Evolutionary conservation across 164 flowering plant species (phyloP).

Genomic region (Aristolochia contorta): DNA sequence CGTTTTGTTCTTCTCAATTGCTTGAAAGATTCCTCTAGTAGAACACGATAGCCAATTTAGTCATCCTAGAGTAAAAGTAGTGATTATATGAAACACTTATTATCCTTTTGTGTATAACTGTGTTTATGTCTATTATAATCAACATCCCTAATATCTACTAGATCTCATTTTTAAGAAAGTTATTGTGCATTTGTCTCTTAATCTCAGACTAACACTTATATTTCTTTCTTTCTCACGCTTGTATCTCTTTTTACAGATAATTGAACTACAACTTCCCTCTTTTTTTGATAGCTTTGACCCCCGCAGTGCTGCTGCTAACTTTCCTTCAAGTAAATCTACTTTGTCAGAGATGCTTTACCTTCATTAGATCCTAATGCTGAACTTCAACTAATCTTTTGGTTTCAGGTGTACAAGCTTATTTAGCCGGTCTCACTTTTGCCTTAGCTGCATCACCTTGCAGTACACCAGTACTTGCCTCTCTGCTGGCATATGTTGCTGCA

Average conservation of each 20-base stretch:
- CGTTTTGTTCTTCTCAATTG: too few species aligned
- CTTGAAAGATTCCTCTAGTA: too few species aligned
- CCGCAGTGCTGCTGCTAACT: conserved; percentile 85
- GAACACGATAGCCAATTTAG: too few species aligned
- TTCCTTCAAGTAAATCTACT: conserved; percentile 72
- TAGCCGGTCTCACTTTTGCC: conserved; percentile 97
- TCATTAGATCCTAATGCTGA: neutral
- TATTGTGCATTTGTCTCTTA: too few species aligned
- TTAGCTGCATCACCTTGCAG: conserved; percentile 98
- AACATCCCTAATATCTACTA: neutral
- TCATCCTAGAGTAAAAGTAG: too few species aligned
- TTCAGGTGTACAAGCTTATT: conserved; percentile 90
- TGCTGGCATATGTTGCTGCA: conserved; percentile 86
- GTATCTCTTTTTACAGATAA: conserved; percentile 35
- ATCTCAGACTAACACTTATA: too few species aligned
- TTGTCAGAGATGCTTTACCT: neutral
- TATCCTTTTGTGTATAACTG: neutral
- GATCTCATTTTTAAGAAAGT: neutral
- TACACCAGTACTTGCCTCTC: conserved; percentile 83
- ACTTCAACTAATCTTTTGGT: neutral
- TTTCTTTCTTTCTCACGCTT: conserved; percentile 1
- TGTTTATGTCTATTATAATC: neutral
- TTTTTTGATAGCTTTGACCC: conserved; percentile 82
- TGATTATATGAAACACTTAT: too few species aligned
- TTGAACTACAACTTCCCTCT: conserved; percentile 92